phyloP scores from a whole-genome alignment of 441 rosid species.

The Biscutella laevigata region DNA sequence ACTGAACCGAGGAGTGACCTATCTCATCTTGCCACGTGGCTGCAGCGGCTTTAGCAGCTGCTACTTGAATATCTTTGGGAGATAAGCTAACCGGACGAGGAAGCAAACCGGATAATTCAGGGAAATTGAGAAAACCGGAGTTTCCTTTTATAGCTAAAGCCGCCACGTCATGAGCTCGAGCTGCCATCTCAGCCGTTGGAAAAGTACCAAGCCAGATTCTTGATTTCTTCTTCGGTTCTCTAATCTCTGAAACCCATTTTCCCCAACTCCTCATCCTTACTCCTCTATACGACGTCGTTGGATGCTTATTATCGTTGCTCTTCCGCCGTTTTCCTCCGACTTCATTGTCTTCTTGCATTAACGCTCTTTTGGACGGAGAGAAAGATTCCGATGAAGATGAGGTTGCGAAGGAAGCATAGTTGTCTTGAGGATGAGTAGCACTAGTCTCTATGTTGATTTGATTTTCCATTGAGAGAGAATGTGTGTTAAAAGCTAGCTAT shows the following conservation, averaged over 20 bases:
- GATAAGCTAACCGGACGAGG: slow-evolving; percentile 47
- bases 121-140: slow-evolving; percentile 51
- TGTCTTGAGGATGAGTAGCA: slow-evolving; percentile 27
- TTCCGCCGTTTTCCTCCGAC: slow-evolving; percentile 24
- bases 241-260: slow-evolving; percentile 56
- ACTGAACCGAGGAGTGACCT: slow-evolving; percentile 23
- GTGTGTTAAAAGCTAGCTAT: not conserved
- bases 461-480: slow-evolving; percentile 14
- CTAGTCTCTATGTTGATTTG: slow-evolving; percentile 34
- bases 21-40: slow-evolving; percentile 28
- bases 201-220: slow-evolving; percentile 62
- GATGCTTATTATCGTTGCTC: slow-evolving; percentile 21
- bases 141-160: slow-evolving; percentile 50
- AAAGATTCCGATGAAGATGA: slow-evolving; percentile 17
- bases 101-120: slow-evolving; percentile 36
- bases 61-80: slow-evolving; percentile 52
- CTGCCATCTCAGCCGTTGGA: slow-evolving; percentile 63
- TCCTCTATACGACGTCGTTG: slow-evolving; percentile 46
- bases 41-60: slow-evolving; percentile 54
- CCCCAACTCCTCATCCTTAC: slow-evolving; percentile 69
- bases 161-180: slow-evolving; percentile 67
- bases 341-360: slow-evolving; percentile 6
- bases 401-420: slow-evolving; percentile 6
- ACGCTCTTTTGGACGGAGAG: slow-evolving; percentile 22
- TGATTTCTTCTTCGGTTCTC: slow-evolving; percentile 55